Evolutionary conservation across 495 filamentous ascomycete species (phyloP).

Genomic region (Aspergillus diversus): DNA sequence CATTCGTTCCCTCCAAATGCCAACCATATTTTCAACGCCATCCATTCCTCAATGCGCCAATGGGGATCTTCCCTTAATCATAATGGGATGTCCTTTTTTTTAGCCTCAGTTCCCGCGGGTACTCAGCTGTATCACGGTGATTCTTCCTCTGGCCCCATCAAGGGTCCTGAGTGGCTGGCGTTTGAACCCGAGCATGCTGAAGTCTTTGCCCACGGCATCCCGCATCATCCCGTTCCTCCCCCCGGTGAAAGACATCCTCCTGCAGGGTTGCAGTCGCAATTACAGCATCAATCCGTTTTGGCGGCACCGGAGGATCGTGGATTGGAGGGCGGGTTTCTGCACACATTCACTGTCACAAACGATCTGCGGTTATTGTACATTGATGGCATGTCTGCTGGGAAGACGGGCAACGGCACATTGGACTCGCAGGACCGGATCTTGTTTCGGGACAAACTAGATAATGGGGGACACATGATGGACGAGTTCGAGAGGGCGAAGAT

Average conservation of each 20-base stretch:
- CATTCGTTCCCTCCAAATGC: slow-evolving; percentile 40
- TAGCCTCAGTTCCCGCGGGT: slow-evolving; percentile 58
- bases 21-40: slow-evolving; percentile 67
- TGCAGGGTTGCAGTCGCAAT: background rate
- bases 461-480: slow-evolving; percentile 17
- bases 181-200: slow-evolving; percentile 72
- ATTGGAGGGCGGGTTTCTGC: slow-evolving; percentile 48
- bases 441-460: slow-evolving; percentile 22
- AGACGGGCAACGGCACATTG: slow-evolving; percentile 58
- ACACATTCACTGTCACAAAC: slow-evolving; percentile 54
- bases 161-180: slow-evolving; percentile 66
- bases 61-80: slow-evolving; percentile 71
- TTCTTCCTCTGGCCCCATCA: slow-evolving; percentile 36
- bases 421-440: slow-evolving; percentile 61
- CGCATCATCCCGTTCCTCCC: slow-evolving; percentile 19
- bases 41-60: slow-evolving; percentile 70
- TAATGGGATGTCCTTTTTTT: slow-evolving; percentile 70
- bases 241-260: slow-evolving; percentile 9
- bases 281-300: slow-evolving; percentile 2
- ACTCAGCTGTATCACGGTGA: slow-evolving; percentile 68
- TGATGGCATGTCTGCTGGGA: slow-evolving; percentile 62
- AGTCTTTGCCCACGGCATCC: slow-evolving; percentile 46
- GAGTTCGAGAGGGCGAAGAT: slow-evolving; percentile 52
- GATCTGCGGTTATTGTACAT: slow-evolving; percentile 60
- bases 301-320: background rate